Percentiles rank a stretch among this genome's conserved stretches.
These are phyloP conservation scores for Trichophyton benhamiae DNA, from an alignment of 2,329 filamentous ascomycete species.

Conservation along the genomic window DNA sequence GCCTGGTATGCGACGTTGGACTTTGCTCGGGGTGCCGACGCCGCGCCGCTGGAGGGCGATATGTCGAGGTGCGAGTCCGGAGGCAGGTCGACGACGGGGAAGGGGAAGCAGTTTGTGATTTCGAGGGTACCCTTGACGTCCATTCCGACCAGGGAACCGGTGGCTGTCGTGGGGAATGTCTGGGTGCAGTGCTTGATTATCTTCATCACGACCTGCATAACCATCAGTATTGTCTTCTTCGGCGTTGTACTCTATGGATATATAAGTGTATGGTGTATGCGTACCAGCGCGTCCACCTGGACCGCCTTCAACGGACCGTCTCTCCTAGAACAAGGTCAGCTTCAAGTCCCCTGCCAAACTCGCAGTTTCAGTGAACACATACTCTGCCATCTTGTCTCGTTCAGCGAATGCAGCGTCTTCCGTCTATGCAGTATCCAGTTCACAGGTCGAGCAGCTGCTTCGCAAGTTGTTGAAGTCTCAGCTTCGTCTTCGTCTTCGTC, in stretches of 20 bases:
- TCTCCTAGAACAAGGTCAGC: slow-evolving; percentile 35
- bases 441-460: too few relatives aligned
- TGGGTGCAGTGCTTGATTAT: slow-evolving; percentile 91
- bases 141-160: slow-evolving; percentile 86
- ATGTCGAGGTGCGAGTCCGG: slow-evolving; percentile 59
- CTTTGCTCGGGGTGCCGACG: slow-evolving; percentile 84
- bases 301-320: slow-evolving; percentile 70
- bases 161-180: slow-evolving; percentile 76
- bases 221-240: neutral
- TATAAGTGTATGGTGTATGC: slow-evolving; percentile 19
- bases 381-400: slow-evolving; percentile 12
- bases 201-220: slow-evolving; percentile 76
- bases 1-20: slow-evolving; percentile 77
- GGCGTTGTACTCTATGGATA: neutral
- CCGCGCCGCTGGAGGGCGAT: slow-evolving; percentile 59
- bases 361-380: slow-evolving; percentile 4
- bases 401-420: too few relatives aligned
- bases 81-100: slow-evolving; percentile 67
- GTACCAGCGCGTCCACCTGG: slow-evolving; percentile 86
- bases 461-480: too few relatives aligned
- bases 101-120: slow-evolving; percentile 90
- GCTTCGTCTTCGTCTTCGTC: too few relatives aligned
- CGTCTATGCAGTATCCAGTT: too few relatives aligned
- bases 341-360: slow-evolving; percentile 13
- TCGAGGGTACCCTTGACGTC: slow-evolving; percentile 70